Percentiles rank a stretch among this genome's conserved stretches.
These are phyloP conservation scores for Arthrobotrys sphaeroides DNA, from an alignment of 2,329 filamentous ascomycete genomes.

Conservation along the genomic window DNA sequence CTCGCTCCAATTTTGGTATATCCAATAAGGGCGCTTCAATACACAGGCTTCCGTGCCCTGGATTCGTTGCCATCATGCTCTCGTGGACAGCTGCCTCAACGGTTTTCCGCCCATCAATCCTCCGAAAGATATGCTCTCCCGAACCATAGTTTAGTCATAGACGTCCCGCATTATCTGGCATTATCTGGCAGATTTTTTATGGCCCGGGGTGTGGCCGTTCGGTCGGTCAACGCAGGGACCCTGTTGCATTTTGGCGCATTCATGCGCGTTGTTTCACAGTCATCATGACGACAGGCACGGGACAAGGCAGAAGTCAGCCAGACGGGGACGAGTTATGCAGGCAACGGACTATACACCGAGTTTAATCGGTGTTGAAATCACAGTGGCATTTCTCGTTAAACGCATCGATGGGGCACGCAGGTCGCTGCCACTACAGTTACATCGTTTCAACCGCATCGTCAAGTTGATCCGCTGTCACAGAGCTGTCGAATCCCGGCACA, in stretches of 20 bases:
- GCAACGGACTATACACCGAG: no score
- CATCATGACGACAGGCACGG: background rate
- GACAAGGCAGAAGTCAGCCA: background rate
- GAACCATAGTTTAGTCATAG: no score
- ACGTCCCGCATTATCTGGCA: no score
- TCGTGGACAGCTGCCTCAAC: background rate
- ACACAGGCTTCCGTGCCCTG: conserved; percentile 14
- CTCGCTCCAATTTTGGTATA: conserved; percentile 34
- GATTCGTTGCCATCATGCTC: background rate
- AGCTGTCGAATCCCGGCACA: no score
- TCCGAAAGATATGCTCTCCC: background rate
- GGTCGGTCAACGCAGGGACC: background rate
- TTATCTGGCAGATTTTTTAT: no score
- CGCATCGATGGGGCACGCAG: no score
- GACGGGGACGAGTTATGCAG: background rate
- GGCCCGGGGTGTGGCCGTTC: no score
- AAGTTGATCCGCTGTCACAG: no score
- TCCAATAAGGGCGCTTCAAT: conserved; percentile 41
- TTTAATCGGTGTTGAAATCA: no score
- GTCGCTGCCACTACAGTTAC: no score
- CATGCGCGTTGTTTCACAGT: conserved; percentile 11
- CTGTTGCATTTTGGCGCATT: background rate
- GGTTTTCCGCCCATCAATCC: background rate
- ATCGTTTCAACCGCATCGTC: no score
- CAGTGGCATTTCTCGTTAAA: no score